Percentiles rank a stretch among this genome's conserved stretches.
Evolutionary conservation across 2,329 filamentous ascomycete species (phyloP).

Genomic region (Cladorrhinum sp.): DNA sequence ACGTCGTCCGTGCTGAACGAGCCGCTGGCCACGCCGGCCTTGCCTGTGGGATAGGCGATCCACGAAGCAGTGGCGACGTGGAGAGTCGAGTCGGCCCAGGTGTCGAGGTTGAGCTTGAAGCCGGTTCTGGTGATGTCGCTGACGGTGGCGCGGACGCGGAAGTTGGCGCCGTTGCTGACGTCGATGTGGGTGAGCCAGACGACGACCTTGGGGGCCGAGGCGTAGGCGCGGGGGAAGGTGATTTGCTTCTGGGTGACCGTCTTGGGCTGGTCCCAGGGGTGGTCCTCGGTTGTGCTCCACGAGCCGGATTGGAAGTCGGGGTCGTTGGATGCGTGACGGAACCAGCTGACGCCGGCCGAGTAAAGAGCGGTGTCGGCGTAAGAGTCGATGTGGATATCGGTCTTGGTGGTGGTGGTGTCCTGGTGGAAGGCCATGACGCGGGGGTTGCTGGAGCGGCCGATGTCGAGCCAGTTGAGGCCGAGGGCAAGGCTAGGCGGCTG

Average conservation of each 20-base stretch:
- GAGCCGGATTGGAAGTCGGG: not conserved
- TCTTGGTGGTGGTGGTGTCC: conserved; percentile 3
- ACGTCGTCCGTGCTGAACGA: conserved; percentile 6
- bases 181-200: conserved; percentile 1
- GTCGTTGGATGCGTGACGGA: not conserved
- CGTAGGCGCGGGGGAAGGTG: not conserved
- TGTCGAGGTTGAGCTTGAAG: not conserved
- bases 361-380: not conserved
- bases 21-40: not conserved
- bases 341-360: not conserved
- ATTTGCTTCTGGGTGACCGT: not conserved
- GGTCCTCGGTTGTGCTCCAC: not conserved
- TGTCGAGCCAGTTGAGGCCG: not conserved
- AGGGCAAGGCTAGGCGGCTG: not conserved
- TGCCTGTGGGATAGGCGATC: not conserved
- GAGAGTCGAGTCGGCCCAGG: not conserved
- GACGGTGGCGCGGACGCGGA: not conserved
- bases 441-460: not conserved
- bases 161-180: not conserved
- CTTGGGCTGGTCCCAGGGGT: not conserved
- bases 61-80: not conserved
- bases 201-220: not conserved
- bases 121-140: not conserved
- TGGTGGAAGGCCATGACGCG: not conserved
- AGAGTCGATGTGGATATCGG: not conserved